Percentiles rank a stretch among this genome's conserved stretches.
phyloP scores from a whole-genome alignment of 208 protist species.

The Herpetomonas muscarum region DNA sequence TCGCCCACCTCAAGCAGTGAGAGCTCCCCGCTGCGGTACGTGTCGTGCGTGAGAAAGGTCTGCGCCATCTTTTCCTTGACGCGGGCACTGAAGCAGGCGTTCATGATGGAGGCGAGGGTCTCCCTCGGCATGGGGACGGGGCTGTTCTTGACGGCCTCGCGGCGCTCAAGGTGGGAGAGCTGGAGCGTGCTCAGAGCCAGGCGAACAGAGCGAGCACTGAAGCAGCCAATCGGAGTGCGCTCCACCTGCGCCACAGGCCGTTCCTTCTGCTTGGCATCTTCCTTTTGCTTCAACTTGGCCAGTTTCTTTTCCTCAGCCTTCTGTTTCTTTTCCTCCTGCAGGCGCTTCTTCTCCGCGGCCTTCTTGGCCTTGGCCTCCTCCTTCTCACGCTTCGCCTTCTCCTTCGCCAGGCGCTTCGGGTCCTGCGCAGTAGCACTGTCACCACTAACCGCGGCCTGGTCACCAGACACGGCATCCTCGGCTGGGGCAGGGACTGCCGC shows the following conservation, averaged over 20 bases:
- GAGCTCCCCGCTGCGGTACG: slow-evolving; percentile 57
- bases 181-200: slow-evolving; percentile 33
- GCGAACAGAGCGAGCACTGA: slow-evolving; percentile 38
- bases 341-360: not conserved
- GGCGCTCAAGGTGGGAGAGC: slow-evolving; percentile 35
- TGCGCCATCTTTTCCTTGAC: slow-evolving; percentile 38
- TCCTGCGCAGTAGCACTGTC: no score
- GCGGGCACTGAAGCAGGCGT: slow-evolving; percentile 29
- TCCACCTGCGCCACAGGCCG: not conserved
- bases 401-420: not conserved
- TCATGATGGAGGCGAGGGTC: slow-evolving; percentile 28
- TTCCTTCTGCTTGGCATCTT: slow-evolving; percentile 8
- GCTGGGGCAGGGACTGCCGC: no score
- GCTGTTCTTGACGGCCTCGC: slow-evolving; percentile 22
- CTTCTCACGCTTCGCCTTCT: slow-evolving; percentile 11
- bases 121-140: slow-evolving; percentile 22
- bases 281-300: not conserved
- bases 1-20: slow-evolving; percentile 31
- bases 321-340: not conserved
- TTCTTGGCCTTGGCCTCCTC: not conserved
- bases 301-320: slow-evolving; percentile 1
- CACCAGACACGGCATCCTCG: no score
- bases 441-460: no score
- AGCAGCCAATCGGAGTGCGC: slow-evolving; percentile 30
- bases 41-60: slow-evolving; percentile 55